Evolutionary conservation across 495 filamentous ascomycete species (phyloP), one percentile per base, ranked within the genome.

Genomic region (Penicillium diatomitis): DNA sequence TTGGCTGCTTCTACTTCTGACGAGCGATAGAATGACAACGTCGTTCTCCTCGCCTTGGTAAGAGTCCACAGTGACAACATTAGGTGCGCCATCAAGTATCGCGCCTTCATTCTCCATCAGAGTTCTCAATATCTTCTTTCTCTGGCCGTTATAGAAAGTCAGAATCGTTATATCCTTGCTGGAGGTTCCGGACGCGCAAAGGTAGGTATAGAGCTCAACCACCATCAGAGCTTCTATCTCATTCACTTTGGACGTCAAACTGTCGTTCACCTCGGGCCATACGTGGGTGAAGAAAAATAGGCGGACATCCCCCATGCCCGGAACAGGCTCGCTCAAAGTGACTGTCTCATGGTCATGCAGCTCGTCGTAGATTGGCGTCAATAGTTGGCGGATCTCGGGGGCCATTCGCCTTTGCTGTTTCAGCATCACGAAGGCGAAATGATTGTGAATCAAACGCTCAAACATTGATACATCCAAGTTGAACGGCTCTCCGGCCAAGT

Each of bases 11-110:
- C 83, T 86, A 56, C 84, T 90, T 40, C 92, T 75, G 8, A 96
- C 91, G 0, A 96, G 69, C 0, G 90, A 95, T 1, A 96, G 72
- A 4, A 97, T 55, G 11, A 96, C 69, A 34, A 96, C 72, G 12
- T 88, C 87, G 55, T 96, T 96, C 56, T 97, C 90, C 60, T 96
- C 89, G 30, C 91, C 91, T 60, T 97, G 92, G 62, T 91, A 96
- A 0, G 87, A 90, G 57, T 97, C 92, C 0, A 97, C 87, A 0
- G 92, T 96, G 36, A 73, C 76, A 1, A 96, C 81, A 28, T 87
- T 89, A 56, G 85, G 75, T 33, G 20, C 20, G 20, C 7, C 28
- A 3, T 32, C 28, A 31, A 9, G 64, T 60, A 0, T 54, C 45
- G 5, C 65, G 68, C 48, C 64, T 59, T 1, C 88, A 67, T 41